phyloP scores from a whole-genome alignment of 108 stramenopile genomes.

The Aurantiochytrium sp. region DNA sequence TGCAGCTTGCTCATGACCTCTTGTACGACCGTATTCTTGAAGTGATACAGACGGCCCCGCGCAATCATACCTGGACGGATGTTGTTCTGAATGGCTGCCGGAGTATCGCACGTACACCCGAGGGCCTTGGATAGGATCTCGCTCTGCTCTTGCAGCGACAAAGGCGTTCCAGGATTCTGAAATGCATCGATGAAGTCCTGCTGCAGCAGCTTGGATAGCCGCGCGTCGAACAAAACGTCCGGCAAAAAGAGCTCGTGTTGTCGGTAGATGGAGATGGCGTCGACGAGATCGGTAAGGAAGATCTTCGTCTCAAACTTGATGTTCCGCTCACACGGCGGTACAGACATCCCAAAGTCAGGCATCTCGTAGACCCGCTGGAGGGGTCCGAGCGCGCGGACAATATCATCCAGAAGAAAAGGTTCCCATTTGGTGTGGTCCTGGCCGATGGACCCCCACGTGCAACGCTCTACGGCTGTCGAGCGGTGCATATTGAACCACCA shows the following conservation, averaged over 20 bases:
- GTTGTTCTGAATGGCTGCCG: background rate
- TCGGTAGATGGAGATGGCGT: slow-evolving; percentile 20
- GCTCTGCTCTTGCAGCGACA: background rate
- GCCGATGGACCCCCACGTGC: background rate
- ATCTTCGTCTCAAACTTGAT: background rate
- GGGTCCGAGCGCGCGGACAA: background rate
- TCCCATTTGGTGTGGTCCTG: background rate
- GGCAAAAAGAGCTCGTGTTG: slow-evolving; percentile 12
- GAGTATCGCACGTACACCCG: background rate
- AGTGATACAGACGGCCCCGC: background rate
- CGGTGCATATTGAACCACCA: slow-evolving; percentile 17
- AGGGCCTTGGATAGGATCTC: background rate
- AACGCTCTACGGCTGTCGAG: background rate
- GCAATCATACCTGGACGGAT: background rate
- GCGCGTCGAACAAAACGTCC: background rate
- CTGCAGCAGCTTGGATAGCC: background rate
- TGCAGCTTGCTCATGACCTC: slow-evolving; percentile 28
- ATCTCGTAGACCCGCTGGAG: background rate
- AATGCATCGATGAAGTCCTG: background rate
- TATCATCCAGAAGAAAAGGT: background rate
- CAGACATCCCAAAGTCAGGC: background rate
- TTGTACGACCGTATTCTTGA: background rate
- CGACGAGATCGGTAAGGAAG: background rate
- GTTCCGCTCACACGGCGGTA: background rate
- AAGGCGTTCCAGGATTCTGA: background rate